Conservation (phyloP, 139 green algal genomes). For the Limnomonas spitsbergensis region DNA sequence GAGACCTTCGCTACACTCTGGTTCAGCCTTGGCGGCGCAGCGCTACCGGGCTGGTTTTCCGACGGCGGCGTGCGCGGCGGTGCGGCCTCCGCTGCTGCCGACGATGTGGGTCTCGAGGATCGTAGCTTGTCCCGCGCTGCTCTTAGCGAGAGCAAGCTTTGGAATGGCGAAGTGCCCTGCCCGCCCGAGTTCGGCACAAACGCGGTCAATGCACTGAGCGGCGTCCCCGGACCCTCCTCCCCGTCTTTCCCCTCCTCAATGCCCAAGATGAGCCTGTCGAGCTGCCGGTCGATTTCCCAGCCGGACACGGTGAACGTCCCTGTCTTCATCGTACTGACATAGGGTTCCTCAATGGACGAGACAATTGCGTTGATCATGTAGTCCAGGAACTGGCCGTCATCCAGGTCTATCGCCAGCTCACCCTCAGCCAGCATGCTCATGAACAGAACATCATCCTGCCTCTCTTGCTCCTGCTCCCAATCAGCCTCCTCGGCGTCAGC, state of each 20-base stretch:
- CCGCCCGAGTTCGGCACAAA: not conserved
- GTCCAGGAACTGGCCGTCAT: slow-evolving; percentile 33
- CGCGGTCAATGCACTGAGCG: not conserved
- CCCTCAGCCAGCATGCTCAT: not conserved
- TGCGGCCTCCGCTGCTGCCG: not conserved
- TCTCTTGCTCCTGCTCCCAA: slow-evolving; percentile 5
- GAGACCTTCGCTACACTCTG: too few relatives aligned
- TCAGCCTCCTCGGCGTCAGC: not conserved
- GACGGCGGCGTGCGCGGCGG: not conserved
- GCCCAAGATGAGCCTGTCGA: slow-evolving; percentile 10
- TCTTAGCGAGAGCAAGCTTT: not conserved
- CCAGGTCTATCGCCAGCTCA: not conserved
- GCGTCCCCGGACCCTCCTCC: too few relatives aligned
- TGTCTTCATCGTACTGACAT: not conserved
- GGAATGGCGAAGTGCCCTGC: not conserved
- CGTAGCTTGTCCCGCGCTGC: not conserved
- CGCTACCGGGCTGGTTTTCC: too few relatives aligned
- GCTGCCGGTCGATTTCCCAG: slow-evolving; percentile 37
- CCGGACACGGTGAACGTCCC: slow-evolving; percentile 29
- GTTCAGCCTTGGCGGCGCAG: too few relatives aligned
- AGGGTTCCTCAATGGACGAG: slow-evolving; percentile 23
- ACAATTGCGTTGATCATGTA: slow-evolving; percentile 26
- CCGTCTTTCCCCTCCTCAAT: not conserved
- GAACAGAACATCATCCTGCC: not conserved
- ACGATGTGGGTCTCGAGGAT: not conserved